These are phyloP conservation scores for Candida piceae DNA, from an alignment of 805 yeast genomes.

Conservation along the genomic window DNA sequence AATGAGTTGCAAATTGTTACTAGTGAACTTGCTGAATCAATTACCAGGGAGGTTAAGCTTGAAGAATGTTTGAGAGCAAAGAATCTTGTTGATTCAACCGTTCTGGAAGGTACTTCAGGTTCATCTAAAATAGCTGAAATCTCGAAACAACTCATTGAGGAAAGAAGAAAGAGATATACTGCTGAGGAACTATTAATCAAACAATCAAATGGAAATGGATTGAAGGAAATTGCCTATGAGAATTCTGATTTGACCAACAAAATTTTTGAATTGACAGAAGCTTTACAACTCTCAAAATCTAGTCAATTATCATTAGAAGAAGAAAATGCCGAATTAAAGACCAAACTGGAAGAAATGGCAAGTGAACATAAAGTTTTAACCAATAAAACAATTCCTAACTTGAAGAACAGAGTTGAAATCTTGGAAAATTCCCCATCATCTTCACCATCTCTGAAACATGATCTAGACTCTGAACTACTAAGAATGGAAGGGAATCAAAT, in stretches of 20 bases:
- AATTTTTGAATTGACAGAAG: constrained; percentile 43
- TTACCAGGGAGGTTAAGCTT: constrained; percentile 60
- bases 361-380: constrained; percentile 39
- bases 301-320: constrained; percentile 36
- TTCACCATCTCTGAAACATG: constrained; percentile 2
- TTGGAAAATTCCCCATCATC: constrained; percentile 19
- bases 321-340: constrained; percentile 34
- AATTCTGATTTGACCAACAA: constrained; percentile 48
- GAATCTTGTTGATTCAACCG: constrained; percentile 10
- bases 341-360: constrained; percentile 35
- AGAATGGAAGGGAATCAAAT: constrained; percentile 32
- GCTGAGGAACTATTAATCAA: constrained; percentile 67
- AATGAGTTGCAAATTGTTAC: constrained; percentile 66
- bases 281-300: constrained; percentile 41
- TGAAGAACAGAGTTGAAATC: constrained; percentile 38
- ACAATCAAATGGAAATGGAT: constrained; percentile 41
- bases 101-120: constrained; percentile 32
- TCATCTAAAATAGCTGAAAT: constrained; percentile 44
- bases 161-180: constrained; percentile 58
- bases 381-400: constrained; percentile 39
- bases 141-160: constrained; percentile 55
- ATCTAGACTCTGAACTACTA: constrained; percentile 26
- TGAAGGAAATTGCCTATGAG: constrained; percentile 49
- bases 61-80: constrained; percentile 37
- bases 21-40: constrained; percentile 66